A percentile compares a stretch with the other conserved stretches of the same genome.
Conservation (phyloP, 169 alveolate species). For the Toxoplasma gondii region DNA sequence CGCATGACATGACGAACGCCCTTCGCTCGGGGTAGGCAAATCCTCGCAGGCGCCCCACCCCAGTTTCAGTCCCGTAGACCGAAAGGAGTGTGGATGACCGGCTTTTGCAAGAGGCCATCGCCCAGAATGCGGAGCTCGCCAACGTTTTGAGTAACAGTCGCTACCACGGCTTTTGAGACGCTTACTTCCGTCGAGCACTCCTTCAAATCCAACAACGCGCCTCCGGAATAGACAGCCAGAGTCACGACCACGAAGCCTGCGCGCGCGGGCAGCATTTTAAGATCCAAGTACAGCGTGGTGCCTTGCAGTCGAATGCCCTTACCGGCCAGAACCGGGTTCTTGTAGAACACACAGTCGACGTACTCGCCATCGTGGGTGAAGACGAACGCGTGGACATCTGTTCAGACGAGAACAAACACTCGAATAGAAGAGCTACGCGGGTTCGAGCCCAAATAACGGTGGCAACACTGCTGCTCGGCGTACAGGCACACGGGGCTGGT, state of each 20-base stretch:
- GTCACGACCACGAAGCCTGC: slow-evolving; percentile 66
- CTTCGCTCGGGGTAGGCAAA: no score
- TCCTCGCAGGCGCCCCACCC: no score
- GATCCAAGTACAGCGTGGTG: slow-evolving; percentile 52
- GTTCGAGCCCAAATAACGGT: background rate
- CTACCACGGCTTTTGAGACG: background rate
- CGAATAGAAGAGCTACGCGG: background rate
- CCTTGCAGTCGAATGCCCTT: slow-evolving; percentile 52
- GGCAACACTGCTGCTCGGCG: background rate
- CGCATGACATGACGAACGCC: no score
- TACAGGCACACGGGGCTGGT: background rate
- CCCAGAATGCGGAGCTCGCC: no score
- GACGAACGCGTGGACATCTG: slow-evolving; percentile 67
- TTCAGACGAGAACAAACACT: no score
- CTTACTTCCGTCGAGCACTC: slow-evolving; percentile 56
- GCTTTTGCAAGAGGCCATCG: no score
- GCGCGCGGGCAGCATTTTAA: slow-evolving; percentile 40
- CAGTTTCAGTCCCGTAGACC: no score
- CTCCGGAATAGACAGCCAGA: slow-evolving; percentile 63
- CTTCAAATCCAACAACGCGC: slow-evolving; percentile 44
- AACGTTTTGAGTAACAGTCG: no score
- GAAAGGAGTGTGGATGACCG: no score
- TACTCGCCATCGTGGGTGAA: slow-evolving; percentile 54
- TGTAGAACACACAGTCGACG: slow-evolving; percentile 62
- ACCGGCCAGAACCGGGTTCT: slow-evolving; percentile 62